Conservation (phyloP, 495 filamentous ascomycete genomes). For the Lophium mytilinum region DNA sequence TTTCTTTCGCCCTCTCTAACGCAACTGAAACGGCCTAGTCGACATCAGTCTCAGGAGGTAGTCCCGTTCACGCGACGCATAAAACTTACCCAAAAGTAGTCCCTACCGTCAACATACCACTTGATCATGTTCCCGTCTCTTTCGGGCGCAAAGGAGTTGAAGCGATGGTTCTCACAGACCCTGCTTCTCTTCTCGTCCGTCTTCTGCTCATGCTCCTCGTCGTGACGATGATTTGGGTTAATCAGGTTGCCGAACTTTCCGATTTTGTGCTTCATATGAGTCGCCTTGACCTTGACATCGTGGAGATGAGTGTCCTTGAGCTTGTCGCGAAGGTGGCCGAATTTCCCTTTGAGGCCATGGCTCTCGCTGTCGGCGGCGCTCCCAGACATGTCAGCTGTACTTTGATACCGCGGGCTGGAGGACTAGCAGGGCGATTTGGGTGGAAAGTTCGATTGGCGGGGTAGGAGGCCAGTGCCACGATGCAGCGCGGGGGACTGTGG, state of each 20-base stretch:
- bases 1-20: constrained; percentile 78
- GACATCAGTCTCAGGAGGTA: neutral
- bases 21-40: constrained; percentile 66
- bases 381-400: neutral
- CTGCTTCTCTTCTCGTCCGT: constrained; percentile 71
- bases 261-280: constrained; percentile 64
- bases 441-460: neutral
- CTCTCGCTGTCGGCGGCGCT: constrained; percentile 1
- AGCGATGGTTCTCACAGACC: constrained; percentile 72
- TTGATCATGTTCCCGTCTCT: constrained; percentile 80
- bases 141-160: constrained; percentile 77
- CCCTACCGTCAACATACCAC: constrained; percentile 91
- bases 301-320: constrained; percentile 66
- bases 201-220: constrained; percentile 79
- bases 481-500: neutral
- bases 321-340: constrained; percentile 30
- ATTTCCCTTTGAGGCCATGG: constrained; percentile 17
- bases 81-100: constrained; percentile 67
- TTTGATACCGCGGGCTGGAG: neutral
- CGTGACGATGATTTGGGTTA: constrained; percentile 89
- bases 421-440: neutral
- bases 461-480: neutral
- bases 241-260: constrained; percentile 66
- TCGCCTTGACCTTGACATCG: constrained; percentile 75
- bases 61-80: constrained; percentile 13